Conservation (phyloP, 2,329 filamentous ascomycete genomes). For the Aspergillus sp. region DNA sequence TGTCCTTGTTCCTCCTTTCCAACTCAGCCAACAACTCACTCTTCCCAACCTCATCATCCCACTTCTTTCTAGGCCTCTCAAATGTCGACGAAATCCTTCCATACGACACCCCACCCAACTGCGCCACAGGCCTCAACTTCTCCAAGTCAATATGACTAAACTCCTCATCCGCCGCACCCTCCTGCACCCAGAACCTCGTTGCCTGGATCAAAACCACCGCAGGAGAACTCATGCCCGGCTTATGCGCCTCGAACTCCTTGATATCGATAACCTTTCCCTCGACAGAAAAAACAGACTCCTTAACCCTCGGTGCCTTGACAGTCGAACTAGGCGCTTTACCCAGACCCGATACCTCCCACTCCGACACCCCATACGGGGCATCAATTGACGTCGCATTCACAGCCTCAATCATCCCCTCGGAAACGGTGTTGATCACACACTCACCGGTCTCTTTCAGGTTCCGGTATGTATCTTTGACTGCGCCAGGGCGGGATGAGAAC, state of each 20-base stretch:
- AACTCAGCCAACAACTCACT: slow-evolving; percentile 19
- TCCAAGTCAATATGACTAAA: slow-evolving; percentile 71
- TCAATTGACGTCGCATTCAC: slow-evolving; percentile 77
- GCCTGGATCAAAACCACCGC: slow-evolving; percentile 77
- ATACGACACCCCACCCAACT: slow-evolving; percentile 86
- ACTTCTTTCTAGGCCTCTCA: slow-evolving; percentile 61
- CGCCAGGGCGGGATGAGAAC: slow-evolving; percentile 55
- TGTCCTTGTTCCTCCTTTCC: slow-evolving; percentile 3
- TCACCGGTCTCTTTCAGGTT: slow-evolving; percentile 72
- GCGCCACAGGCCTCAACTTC: slow-evolving; percentile 71
- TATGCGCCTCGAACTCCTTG: slow-evolving; percentile 72
- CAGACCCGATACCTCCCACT: slow-evolving; percentile 79
- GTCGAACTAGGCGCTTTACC: slow-evolving; percentile 64
- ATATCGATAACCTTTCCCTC: slow-evolving; percentile 74
- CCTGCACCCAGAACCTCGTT: slow-evolving; percentile 78
- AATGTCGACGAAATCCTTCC: slow-evolving; percentile 65
- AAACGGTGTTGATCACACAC: slow-evolving; percentile 83
- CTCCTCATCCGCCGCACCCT: slow-evolving; percentile 78
- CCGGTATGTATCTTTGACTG: slow-evolving; percentile 72
- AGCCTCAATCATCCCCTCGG: slow-evolving; percentile 79
- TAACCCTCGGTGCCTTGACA: slow-evolving; percentile 71
- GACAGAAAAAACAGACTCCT: slow-evolving; percentile 76
- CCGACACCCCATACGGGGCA: slow-evolving; percentile 71
- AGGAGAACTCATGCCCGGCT: slow-evolving; percentile 70
- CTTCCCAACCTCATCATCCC: slow-evolving; percentile 22